These are phyloP conservation scores for Rhizopus arrhizus DNA, from an alignment of 371 early-diverging fungal genomes.

Conservation along the genomic window DNA sequence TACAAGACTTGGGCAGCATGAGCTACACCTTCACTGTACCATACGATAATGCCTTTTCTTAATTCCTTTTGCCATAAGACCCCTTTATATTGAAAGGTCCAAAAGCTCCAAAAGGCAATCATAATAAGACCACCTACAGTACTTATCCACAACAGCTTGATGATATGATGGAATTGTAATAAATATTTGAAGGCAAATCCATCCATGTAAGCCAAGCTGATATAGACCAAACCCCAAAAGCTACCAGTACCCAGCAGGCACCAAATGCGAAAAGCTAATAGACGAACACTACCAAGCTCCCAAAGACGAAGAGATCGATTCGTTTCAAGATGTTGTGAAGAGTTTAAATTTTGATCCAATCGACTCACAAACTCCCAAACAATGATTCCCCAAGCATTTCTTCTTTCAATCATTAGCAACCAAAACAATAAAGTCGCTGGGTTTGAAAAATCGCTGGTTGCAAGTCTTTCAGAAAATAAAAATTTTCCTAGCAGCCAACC, in stretches of 20 bases:
- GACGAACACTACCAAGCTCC: conserved; percentile 34
- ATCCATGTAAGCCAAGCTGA: conserved; percentile 51
- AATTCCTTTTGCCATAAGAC: conserved; percentile 65
- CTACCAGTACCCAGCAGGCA: conserved; percentile 61
- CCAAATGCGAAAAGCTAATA: conserved; percentile 58
- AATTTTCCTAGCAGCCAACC: conserved; percentile 61
- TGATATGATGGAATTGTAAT: conserved; percentile 40
- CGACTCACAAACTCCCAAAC: conserved; percentile 63
- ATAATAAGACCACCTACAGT: conserved; percentile 57
- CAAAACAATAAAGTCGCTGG: conserved; percentile 48
- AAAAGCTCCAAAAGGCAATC: conserved; percentile 68
- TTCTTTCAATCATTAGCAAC: conserved; percentile 57
- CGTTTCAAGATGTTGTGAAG: background rate
- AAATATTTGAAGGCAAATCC: conserved; percentile 49
- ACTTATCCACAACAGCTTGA: conserved; percentile 52
- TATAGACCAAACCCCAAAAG: conserved; percentile 62
- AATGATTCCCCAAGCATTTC: conserved; percentile 69
- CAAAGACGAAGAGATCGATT: conserved; percentile 17
- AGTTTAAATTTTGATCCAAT: conserved; percentile 35
- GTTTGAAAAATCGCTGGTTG: conserved; percentile 23
- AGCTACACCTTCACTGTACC: conserved; percentile 56
- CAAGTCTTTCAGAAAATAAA: conserved; percentile 44
- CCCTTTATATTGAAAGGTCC: conserved; percentile 70
- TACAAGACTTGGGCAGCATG: conserved; percentile 48
- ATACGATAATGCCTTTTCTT: conserved; percentile 65